A percentile compares a stretch with the other conserved stretches of the same genome.
These are phyloP conservation scores for Thraustotheca clavata DNA, from an alignment of 352 stramenopile genomes.

Conservation along the genomic window DNA sequence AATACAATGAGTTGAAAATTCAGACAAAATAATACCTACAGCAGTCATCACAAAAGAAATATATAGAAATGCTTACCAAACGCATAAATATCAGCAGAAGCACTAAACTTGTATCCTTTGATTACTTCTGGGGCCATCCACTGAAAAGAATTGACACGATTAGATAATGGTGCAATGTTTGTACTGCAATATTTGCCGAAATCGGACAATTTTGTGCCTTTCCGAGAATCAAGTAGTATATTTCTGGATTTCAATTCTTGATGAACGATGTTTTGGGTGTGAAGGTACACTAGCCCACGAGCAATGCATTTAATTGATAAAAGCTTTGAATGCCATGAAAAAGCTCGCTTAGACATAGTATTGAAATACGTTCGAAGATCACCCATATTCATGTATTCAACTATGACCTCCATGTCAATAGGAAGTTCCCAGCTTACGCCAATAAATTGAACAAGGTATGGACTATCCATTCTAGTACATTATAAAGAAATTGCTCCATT, in stretches of 20 bases:
- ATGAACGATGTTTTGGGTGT: conserved; percentile 28
- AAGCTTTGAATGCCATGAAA: conserved; percentile 25
- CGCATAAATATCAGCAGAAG: conserved; percentile 2
- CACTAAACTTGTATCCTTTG: not conserved
- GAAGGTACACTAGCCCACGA: conserved; percentile 42
- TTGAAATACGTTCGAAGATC: conserved; percentile 32
- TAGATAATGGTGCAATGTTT: not conserved
- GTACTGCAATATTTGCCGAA: conserved; percentile 33
- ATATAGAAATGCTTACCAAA: conserved; percentile 11
- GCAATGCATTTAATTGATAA: conserved; percentile 37
- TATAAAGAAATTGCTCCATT: conserved; percentile 23
- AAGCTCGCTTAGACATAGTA: conserved; percentile 21
- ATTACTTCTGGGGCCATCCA: conserved; percentile 12
- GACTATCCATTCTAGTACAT: not conserved
- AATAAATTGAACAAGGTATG: conserved; percentile 34
- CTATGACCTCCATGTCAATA: conserved; percentile 30
- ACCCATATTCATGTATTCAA: conserved; percentile 37
- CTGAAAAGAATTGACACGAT: not conserved
- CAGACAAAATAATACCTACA: not conserved
- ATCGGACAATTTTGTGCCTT: conserved; percentile 44
- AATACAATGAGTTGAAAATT: not conserved
- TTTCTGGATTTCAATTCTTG: conserved; percentile 59
- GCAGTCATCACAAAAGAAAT: not conserved
- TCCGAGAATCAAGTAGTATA: conserved; percentile 30
- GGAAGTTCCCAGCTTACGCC: conserved; percentile 42